Percentiles rank a stretch among this genome's conserved stretches.
phyloP scores from a whole-genome alignment of 2,329 filamentous ascomycete genomes.

The Harringtonia aguacate region DNA sequence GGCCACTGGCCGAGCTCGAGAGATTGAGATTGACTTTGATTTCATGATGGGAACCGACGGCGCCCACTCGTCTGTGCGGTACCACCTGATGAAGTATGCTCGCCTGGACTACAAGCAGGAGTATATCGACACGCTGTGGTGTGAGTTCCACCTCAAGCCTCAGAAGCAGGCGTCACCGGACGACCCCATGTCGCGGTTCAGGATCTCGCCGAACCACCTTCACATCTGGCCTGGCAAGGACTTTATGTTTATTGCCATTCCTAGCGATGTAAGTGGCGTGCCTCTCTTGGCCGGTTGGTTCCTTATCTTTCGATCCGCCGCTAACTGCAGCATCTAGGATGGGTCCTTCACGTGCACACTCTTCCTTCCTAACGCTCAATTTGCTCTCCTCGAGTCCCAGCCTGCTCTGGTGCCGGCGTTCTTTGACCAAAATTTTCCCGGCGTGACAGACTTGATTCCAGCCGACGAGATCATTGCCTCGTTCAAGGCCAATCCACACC shows the following conservation, averaged over 20 bases:
- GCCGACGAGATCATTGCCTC: constrained; percentile 58
- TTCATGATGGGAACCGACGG: constrained; percentile 92
- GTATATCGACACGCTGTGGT: constrained; percentile 96
- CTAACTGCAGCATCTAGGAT: constrained; percentile 42
- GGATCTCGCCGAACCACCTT: constrained; percentile 82
- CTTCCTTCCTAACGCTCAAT: constrained; percentile 68
- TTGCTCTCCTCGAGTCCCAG: constrained; percentile 53
- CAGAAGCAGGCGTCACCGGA: constrained; percentile 17
- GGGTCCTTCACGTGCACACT: constrained; percentile 92
- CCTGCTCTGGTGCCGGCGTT: constrained; percentile 53
- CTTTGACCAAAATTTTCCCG: constrained; percentile 79
- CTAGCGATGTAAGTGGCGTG: constrained; percentile 43
- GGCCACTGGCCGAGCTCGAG: constrained; percentile 38
- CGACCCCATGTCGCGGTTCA: constrained; percentile 42
- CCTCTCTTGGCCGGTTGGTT: not conserved
- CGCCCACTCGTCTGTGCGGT: constrained; percentile 82
- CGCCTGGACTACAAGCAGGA: constrained; percentile 86
- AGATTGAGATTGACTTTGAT: constrained; percentile 81
- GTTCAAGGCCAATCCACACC: constrained; percentile 74
- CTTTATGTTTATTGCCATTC: constrained; percentile 98
- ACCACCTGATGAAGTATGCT: constrained; percentile 91
- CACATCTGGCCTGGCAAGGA: constrained; percentile 95
- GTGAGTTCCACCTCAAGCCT: constrained; percentile 77
- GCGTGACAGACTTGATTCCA: constrained; percentile 64
- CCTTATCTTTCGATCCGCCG: not conserved